Base-by-base conservation (phyloP, 495 filamentous ascomycete species). In the Penicillium robsamsonii region DNA sequence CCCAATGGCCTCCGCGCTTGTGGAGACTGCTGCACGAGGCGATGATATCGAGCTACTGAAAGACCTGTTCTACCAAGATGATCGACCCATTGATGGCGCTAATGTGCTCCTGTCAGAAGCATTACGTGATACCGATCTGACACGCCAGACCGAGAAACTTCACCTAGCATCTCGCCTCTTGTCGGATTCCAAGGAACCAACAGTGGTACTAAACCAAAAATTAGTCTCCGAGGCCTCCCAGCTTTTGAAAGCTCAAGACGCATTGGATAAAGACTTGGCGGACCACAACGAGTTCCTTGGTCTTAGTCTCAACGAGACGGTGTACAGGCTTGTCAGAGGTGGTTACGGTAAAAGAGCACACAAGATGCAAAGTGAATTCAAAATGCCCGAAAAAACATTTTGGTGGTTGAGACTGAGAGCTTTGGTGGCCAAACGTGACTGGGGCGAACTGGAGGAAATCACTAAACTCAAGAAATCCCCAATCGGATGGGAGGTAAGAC, bases 1-100 rank as follows among this genome's bases (percentile, higher is more conserved):
- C 6, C 93, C 95, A 1, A 82, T 89, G 48, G 94, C 94, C 20
- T 91, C 89, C 3, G 90, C 94, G 1, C 80, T 98, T 15, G 89
- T 98, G 30, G 94, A 97, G 66, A 83, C 91, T 2, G 87, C 85
- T 0, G 93, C 94, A 2, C 75, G 78, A 45, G 81, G 80, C 22
- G 85, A 90, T 47, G 94, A 97, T 63, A 80, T 79, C 4, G 88
- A 95, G 18, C 69, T 98, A 10, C 82, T 97, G 11, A 97, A 97
- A 66, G 94, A 97, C 68, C 79, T 98, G 24, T 98, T 93, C 74
- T 97, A 98, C 65, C 94, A 97, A 74, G 95, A 97, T 63, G 94
- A 98, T 70, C 88, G 92, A 7, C 87, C 91, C 0, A 75, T 91
- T 22, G 95, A 98, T 57, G 92, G 94, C 17, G 86, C 94, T 1